Percentiles rank a stretch among this genome's conserved stretches.
phyloP scores from a whole-genome alignment of 192 early-diverging fungal species.

The Coemansia sp. region DNA sequence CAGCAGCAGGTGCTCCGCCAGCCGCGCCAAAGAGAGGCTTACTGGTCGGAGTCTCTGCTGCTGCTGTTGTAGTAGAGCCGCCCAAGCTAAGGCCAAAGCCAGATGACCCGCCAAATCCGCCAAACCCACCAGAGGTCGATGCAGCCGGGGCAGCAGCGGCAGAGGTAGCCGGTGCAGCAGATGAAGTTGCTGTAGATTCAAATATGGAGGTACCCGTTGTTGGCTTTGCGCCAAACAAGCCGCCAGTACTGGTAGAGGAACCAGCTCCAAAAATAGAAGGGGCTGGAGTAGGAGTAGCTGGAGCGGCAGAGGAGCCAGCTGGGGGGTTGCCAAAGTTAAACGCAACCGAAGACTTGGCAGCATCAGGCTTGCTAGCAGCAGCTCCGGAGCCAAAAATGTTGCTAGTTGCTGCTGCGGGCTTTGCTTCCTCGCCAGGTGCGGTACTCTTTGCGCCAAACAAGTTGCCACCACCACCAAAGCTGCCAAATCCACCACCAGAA shows the following conservation, averaged over 20 bases:
- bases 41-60: conserved; percentile 27
- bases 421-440: background rate
- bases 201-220: background rate
- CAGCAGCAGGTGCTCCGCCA: conserved; percentile 31
- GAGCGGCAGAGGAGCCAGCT: background rate
- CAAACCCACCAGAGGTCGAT: conserved; percentile 8
- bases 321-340: conserved; percentile 15
- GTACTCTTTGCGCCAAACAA: conserved; percentile 19
- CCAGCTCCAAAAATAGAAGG: background rate
- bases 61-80: conserved; percentile 12
- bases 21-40: conserved; percentile 30
- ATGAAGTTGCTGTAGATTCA: conserved; percentile 8
- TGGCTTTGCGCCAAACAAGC: conserved; percentile 17
- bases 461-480: conserved; percentile 13
- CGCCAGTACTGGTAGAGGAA: background rate
- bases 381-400: background rate
- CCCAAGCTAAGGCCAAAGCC: conserved; percentile 29
- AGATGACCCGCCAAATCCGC: conserved; percentile 13
- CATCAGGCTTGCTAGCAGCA: conserved; percentile 21
- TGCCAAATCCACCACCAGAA: conserved; percentile 7
- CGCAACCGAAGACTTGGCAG: conserved; percentile 11
- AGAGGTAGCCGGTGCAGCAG: conserved; percentile 19
- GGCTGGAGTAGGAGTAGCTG: conserved; percentile 1
- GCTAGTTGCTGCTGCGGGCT: background rate
- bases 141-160: conserved; percentile 22